These are phyloP conservation scores for Senna siamea DNA, from an alignment of 306 rosid genomes.

Conservation along the genomic window DNA sequence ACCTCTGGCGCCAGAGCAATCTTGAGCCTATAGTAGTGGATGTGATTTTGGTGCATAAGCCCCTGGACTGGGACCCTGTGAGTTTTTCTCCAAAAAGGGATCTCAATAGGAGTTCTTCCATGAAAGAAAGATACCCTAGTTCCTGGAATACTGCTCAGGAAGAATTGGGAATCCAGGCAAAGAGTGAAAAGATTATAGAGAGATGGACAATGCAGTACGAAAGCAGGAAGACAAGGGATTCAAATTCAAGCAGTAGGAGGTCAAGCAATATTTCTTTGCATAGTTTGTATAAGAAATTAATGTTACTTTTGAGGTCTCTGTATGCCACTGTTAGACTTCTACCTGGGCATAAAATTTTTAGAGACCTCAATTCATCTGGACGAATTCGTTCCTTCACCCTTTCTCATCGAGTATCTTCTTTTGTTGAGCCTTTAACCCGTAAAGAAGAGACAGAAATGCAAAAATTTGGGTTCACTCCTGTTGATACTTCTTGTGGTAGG, in stretches of 20 bases:
- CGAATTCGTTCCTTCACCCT: conserved; percentile 64
- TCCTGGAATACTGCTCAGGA: conserved; percentile 59
- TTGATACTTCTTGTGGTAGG: conserved; percentile 81
- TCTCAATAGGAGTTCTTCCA: conserved; percentile 45
- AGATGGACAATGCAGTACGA: conserved; percentile 86
- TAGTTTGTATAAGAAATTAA: conserved; percentile 66
- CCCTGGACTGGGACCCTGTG: conserved; percentile 46
- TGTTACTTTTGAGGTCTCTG: conserved; percentile 78
- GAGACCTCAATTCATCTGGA: conserved; percentile 68
- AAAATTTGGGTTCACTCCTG: conserved; percentile 75
- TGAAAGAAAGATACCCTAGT: conserved; percentile 51
- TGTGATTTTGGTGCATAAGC: conserved; percentile 74
- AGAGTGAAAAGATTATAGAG: conserved; percentile 76
- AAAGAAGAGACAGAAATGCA: conserved; percentile 74
- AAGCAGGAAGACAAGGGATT: conserved; percentile 56
- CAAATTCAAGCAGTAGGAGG: conserved; percentile 61
- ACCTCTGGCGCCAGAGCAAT: conserved; percentile 72
- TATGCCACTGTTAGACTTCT: conserved; percentile 77
- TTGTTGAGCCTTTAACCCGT: conserved; percentile 68
- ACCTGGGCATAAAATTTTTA: conserved; percentile 70
- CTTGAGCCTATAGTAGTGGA: conserved; percentile 71
- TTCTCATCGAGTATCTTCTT: conserved; percentile 70
- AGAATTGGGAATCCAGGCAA: conserved; percentile 50
- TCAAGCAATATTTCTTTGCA: conserved; percentile 55
- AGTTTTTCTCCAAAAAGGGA: conserved; percentile 57